Base-by-base conservation (phyloP, 768 basidiomycete genomes). In the Collybia sp. region DNA sequence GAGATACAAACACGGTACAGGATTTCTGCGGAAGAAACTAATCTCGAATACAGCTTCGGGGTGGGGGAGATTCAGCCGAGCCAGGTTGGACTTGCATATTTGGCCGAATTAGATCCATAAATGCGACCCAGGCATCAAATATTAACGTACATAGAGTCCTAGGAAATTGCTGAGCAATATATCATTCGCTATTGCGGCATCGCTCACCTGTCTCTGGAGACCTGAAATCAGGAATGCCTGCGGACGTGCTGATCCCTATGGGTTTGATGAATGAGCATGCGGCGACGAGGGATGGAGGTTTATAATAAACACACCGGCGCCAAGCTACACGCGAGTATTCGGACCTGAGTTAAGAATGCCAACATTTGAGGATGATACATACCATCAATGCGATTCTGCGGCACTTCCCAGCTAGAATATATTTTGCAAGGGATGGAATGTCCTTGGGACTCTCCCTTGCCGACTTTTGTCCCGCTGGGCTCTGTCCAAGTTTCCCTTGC, bases 31-130 rank as follows among this genome's bases (percentile, higher is more conserved):
- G 71, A 97, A 94, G 69, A 84, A 98, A 41, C 71, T 70, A 56
- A 98, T 86, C 53, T 97, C 89, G 56, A 98, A 98, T 25, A 97
- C 93, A 0, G 94, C 94, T 56, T 98, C 94, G 0, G 94, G 93
- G 56, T 87, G 82, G n/a, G 93, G 93, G 12, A 92, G 75, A 13
- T 85, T 85, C 36, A 92, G 65, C 50, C 82, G 72, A 19, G 83
- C 80, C 30, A 91, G 74, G 58, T 92, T 90, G 10, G 86, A 79
- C 88, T 92, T 59, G 39, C 19, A 40, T 31, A 19, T 30, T 30
- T 6, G n/a, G n/a, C n/a, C n/a, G 25, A 25, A 8, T 25, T 19
- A 34, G n/a, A 17, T 39, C 17, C 20, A 39, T 19, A 12, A 12
- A 10, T 39, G 17, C 25, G 3, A 25, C 25, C 25, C 3, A 8